Evolutionary conservation across 2,329 filamentous ascomycete genomes (phyloP).

Genomic region (Colletotrichum siamense): DNA sequence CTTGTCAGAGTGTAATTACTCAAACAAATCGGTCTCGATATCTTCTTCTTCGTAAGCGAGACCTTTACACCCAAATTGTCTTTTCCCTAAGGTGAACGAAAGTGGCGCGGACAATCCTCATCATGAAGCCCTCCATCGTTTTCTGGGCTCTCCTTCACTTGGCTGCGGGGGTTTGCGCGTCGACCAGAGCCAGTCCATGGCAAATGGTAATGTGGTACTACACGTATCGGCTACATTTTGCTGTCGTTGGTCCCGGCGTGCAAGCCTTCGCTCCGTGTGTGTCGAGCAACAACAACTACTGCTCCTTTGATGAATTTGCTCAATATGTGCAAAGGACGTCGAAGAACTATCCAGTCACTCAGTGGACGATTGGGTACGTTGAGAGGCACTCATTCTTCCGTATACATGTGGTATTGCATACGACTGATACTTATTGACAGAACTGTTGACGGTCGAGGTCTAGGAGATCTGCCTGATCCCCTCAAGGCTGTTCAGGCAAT

Average conservation of each 20-base stretch:
- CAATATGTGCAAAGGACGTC: background rate
- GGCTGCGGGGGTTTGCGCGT: background rate
- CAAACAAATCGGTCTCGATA: accelerated
- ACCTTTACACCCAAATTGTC: background rate
- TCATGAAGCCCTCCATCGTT: background rate
- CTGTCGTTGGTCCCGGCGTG: background rate
- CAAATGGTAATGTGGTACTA: background rate
- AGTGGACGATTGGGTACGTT: background rate
- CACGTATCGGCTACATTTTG: background rate
- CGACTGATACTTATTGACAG: background rate
- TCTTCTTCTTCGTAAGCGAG: background rate
- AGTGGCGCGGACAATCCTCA: background rate
- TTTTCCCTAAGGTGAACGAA: accelerated
- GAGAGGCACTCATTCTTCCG: background rate
- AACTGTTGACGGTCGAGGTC: background rate
- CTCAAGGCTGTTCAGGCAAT: background rate
- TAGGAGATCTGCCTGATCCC: background rate
- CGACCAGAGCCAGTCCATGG: background rate
- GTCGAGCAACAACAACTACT: background rate
- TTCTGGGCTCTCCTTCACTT: background rate
- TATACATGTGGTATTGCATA: background rate
- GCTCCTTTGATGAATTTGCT: background rate
- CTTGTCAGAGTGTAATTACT: background rate
- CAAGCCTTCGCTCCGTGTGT: background rate
- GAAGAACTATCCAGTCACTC: background rate